Evolutionary conservation across 495 filamentous ascomycete genomes (phyloP).

Genomic region (Articulospora tetracladia): DNA sequence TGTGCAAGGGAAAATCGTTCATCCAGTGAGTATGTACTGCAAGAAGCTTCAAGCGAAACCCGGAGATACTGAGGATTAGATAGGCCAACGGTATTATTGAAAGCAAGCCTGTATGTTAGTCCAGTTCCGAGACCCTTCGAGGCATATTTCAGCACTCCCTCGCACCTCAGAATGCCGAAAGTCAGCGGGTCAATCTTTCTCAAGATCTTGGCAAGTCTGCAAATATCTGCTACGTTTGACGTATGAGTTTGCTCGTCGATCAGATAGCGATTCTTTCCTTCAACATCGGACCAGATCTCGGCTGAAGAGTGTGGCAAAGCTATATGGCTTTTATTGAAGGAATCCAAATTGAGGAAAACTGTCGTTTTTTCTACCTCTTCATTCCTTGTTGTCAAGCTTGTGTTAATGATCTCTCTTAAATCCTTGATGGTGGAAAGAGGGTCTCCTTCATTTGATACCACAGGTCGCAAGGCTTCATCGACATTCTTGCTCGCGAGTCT

Average conservation of each 20-base stretch:
- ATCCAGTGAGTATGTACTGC: slow-evolving; percentile 1
- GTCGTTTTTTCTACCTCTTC: neutral
- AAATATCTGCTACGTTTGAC: slow-evolving; percentile 30
- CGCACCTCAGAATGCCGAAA: slow-evolving; percentile 47
- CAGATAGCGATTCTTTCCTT: slow-evolving; percentile 18
- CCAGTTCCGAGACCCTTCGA: neutral
- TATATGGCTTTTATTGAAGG: neutral
- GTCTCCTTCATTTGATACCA: neutral
- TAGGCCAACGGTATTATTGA: slow-evolving; percentile 4
- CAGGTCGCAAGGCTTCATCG: slow-evolving; percentile 26
- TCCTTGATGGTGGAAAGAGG: neutral
- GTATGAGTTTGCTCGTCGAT: slow-evolving; percentile 12
- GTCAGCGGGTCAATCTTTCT: slow-evolving; percentile 31
- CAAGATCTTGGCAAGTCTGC: slow-evolving; percentile 34
- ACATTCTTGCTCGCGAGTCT: slow-evolving; percentile 27
- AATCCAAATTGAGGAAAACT: slow-evolving; percentile 5
- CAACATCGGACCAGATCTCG: slow-evolving; percentile 10
- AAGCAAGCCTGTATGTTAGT: slow-evolving; percentile 16
- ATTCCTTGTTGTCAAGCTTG: neutral
- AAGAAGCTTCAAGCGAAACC: neutral
- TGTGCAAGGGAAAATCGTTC: slow-evolving; percentile 30
- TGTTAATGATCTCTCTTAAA: neutral
- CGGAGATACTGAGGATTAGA: slow-evolving; percentile 9
- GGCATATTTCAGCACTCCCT: slow-evolving; percentile 31
- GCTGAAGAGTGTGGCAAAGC: slow-evolving; percentile 10